phyloP scores from a whole-genome alignment of 108 stramenopile species.

The Bacterosira constricta region DNA sequence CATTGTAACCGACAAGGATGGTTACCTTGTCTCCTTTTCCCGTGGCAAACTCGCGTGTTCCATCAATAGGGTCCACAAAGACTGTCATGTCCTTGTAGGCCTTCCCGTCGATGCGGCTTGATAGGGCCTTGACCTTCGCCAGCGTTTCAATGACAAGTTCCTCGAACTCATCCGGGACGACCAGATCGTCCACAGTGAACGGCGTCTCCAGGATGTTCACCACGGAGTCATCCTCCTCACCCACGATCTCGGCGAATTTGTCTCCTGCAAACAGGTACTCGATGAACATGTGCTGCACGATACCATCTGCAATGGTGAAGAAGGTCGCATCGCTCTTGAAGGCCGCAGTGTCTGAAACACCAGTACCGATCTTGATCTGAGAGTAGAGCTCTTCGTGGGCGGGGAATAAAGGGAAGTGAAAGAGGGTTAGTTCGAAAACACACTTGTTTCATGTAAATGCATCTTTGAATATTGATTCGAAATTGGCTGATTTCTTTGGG shows the following conservation, averaged over 20 bases:
- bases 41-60: constrained; percentile 77
- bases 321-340: constrained; percentile 48
- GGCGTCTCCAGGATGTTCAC: constrained; percentile 19
- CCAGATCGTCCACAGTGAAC: constrained; percentile 19
- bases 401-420: not conserved
- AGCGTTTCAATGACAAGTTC: constrained; percentile 30
- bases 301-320: constrained; percentile 60
- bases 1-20: constrained; percentile 65
- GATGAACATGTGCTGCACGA: constrained; percentile 52
- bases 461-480: too few relatives aligned
- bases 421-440: too few relatives aligned
- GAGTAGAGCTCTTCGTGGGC: constrained; percentile 15
- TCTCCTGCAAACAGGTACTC: constrained; percentile 37
- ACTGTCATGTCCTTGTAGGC: constrained; percentile 37
- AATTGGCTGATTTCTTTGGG: too few relatives aligned
- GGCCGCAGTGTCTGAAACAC: constrained; percentile 26
- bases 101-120: constrained; percentile 14
- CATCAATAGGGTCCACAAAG: constrained; percentile 89
- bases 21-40: constrained; percentile 71
- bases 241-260: constrained; percentile 31
- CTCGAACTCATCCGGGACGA: constrained; percentile 21
- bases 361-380: constrained; percentile 32
- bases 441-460: too few relatives aligned
- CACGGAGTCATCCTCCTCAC: constrained; percentile 31
- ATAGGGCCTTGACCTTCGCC: constrained; percentile 27